phyloP scores from a whole-genome alignment of 2,329 filamentous ascomycete species.

The Teratosphaeria nubilosa region DNA sequence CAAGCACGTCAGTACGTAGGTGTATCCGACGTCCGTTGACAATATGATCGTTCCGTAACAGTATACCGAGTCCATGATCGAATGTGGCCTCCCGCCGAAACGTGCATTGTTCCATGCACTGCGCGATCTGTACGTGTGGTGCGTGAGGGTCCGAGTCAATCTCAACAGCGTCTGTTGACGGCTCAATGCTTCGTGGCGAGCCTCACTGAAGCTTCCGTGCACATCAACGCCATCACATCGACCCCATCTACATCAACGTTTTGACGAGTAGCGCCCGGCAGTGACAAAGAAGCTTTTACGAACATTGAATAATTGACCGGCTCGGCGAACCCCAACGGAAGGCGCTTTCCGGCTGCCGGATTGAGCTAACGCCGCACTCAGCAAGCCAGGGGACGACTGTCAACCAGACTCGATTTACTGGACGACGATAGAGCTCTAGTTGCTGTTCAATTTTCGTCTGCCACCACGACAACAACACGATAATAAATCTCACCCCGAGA shows the following conservation, averaged over 20 bases:
- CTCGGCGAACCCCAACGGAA: slow-evolving; percentile 1
- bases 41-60: not conserved
- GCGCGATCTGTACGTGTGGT: not conserved
- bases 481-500: not conserved
- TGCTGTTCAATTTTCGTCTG: not conserved
- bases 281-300: not conserved
- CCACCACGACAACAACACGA: not conserved
- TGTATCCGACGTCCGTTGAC: not conserved
- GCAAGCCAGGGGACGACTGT: not conserved
- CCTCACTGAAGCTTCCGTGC: not conserved
- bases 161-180: not conserved
- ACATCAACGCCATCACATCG: not conserved
- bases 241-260: not conserved
- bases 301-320: not conserved
- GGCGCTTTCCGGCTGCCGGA: not conserved
- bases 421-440: not conserved
- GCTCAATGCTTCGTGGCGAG: not conserved
- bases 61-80: not conserved
- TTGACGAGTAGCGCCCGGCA: not conserved
- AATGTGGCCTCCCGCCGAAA: not conserved
- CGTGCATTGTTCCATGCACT: not conserved
- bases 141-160: not conserved
- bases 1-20: not conserved
- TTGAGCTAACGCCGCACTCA: not conserved
- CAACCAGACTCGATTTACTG: slow-evolving; percentile 1